Conservation (phyloP, 148 eudicot species). For the Rhododendron williamsianum region DNA sequence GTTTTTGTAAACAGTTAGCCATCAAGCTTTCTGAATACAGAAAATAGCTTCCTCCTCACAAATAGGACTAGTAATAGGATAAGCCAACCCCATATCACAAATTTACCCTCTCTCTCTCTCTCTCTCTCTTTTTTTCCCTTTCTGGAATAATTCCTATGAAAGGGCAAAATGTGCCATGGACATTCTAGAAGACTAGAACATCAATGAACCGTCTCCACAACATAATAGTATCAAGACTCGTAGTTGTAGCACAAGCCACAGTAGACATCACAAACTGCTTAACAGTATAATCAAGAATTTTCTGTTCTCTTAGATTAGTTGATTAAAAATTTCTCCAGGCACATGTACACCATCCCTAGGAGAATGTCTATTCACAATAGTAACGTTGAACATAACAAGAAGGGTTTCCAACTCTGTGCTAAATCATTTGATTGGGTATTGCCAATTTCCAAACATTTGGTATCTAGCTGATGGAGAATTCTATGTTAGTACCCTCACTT, state of each 20-base stretch:
- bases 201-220: not conserved
- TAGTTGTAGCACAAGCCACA: not conserved
- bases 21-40: not conserved
- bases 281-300: not conserved
- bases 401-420: not conserved
- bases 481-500: not conserved
- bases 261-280: not conserved
- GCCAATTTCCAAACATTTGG: not conserved
- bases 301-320: not conserved
- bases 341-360: not conserved
- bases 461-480: not conserved
- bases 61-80: not conserved
- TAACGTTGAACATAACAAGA: not conserved
- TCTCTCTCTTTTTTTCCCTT: too few relatives aligned
- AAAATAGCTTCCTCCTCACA: not conserved
- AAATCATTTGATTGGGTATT: not conserved
- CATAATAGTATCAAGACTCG: not conserved
- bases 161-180: not conserved
- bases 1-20: not conserved
- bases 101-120: too few relatives aligned
- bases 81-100: not conserved
- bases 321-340: not conserved
- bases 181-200: not conserved
- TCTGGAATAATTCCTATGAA: not conserved
- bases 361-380: not conserved